Evolutionary conservation across 768 basidiomycete genomes (phyloP), one percentile per base, ranked within the genome.

Genomic region (Suillus occidentalis): DNA sequence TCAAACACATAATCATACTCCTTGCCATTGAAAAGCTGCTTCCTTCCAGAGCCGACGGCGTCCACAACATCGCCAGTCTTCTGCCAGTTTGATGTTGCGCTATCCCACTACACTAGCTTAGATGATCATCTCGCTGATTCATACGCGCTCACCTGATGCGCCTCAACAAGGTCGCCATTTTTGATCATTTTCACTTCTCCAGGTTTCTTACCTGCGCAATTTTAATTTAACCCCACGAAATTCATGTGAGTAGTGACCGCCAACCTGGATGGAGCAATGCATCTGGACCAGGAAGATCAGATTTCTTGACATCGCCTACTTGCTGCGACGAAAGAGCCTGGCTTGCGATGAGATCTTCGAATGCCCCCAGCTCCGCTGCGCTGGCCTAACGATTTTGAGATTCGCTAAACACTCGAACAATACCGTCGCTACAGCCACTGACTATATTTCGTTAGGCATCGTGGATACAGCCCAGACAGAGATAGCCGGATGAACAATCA

Each of bases 1-100:
- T 97, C 96, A 72, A 99, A 98, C n/a, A 99, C 97, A 72, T 97
- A 97, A 77, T 99, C 97, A 72, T 96, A 99, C 78, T 99, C 97
- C 72, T 90, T 89, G 20, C 97, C 97, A 70, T 95, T 77, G 72
- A 91, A 90, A n/a, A 97, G 83, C 76, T 96, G 93, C 77, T 93
- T 96, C 64, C 94, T 84, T n/a, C 87, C 87, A 42, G 89, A 87
- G 28, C 95, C 92, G 60, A 97, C 91, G 22, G 95, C 96, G 72
- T 97, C 97, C 5, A 96, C 95, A 6, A 99, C 96, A 69, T 96
- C 91, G 28, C 97, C 97, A 40, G 99, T 88, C 75, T 96, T 97
- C 75, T 94, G 87, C 97, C 97, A 99, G 31, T 82, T 83, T 20
- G 77, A 79, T 12, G 81, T 78, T 4, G 82, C 77, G 47, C 78